Evolutionary conservation across 2,329 filamentous ascomycete species (phyloP), one percentile per base, ranked within the genome.

Genomic region (Chalaropsis thielavioides): DNA sequence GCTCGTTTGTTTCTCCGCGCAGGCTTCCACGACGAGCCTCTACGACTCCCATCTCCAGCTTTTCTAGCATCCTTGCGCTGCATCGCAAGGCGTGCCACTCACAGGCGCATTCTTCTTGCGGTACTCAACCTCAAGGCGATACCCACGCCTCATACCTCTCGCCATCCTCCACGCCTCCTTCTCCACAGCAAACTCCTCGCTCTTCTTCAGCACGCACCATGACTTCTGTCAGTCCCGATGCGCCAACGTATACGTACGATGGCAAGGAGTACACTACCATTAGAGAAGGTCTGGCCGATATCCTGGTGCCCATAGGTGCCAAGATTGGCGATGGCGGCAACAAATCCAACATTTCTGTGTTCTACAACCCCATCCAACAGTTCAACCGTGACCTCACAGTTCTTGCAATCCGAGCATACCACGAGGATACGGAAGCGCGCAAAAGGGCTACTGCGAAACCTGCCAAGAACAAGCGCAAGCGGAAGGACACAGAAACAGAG

Each of bases 341-440:
- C 70, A 79, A 84, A 46, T 82, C 86, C 70, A 88, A 92, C 71
- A 66, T 67, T 51, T 66, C 66, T 8, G 95, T 99, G 65, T 99
- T 99, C 73, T 99, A 99, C 81, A 99, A 99, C 71, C 92, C 94
- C 0, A 96, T 99, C 64, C 94, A 99, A 73, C 94, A 99, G 73
- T 99, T 97, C 80, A 99, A 99, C 75, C 88, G 95, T 59, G 94
- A 99, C 73, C 76, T 99, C 69, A 96, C 90, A 67, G 90, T 96
- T 31, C 81, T 99, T 15, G 90, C 90, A 0, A 96, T 99, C 74
- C 90, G 89, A 72, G 88, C 89, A 0, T 96, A 92, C 73, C 90
- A 89, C 0, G 85, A 94, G 69, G 84, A 90, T 40, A 72, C 70
- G 43, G 69, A 84, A 19, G 76, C 80, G 41, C 77, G 75, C 70